Conservation (phyloP, 495 filamentous ascomycete genomes). For the Rhizodiscina lignyota region DNA sequence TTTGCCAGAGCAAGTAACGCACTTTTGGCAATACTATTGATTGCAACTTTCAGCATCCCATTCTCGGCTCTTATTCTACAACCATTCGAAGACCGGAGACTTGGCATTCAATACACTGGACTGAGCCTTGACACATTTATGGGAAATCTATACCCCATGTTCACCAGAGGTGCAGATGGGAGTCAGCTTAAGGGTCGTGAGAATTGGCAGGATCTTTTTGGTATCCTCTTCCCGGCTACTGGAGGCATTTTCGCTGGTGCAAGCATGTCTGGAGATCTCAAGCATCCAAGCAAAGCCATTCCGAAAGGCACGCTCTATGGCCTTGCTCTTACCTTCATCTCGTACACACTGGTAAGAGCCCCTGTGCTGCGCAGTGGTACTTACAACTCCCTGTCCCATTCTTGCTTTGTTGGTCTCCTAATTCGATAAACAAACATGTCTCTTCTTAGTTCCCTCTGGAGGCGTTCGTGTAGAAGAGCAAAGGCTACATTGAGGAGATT, state of each 20-base stretch:
- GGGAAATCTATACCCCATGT: conserved; percentile 51
- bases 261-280: conserved; percentile 78
- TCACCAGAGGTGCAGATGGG: conserved; percentile 50
- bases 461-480: no score
- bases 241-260: conserved; percentile 61
- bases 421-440: no score
- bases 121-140: conserved; percentile 48
- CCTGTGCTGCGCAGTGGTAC: no score
- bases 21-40: conserved; percentile 52
- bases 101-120: conserved; percentile 62
- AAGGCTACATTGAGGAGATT: no score
- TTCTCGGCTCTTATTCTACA: conserved; percentile 49
- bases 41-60: conserved; percentile 71
- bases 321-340: conserved; percentile 55
- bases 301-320: conserved; percentile 68
- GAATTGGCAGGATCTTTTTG: conserved; percentile 72
- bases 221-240: conserved; percentile 78
- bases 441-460: no score
- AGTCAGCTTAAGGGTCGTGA: conserved; percentile 49
- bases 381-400: no score
- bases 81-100: conserved; percentile 43
- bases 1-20: conserved; percentile 70
- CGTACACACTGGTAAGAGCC: conserved; percentile 64
- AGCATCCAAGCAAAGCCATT: conserved; percentile 70
- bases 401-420: no score